Conservation (phyloP, 257 asterid genomes). For the Gentiana dahurica region DNA sequence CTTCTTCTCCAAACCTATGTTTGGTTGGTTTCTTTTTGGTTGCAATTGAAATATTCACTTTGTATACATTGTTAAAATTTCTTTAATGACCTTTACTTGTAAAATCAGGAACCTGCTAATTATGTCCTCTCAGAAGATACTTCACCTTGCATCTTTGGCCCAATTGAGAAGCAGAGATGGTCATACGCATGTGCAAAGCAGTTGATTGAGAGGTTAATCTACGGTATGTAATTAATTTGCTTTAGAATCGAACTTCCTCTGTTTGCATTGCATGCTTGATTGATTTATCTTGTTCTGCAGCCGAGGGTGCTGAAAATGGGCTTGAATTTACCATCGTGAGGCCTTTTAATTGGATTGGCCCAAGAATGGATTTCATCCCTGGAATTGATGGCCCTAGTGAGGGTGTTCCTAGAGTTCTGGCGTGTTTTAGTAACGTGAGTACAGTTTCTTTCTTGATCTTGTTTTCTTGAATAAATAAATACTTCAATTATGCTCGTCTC, state of each 20-base stretch:
- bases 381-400: slow-evolving; percentile 98
- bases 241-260: slow-evolving; percentile 10
- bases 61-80: slow-evolving; percentile 3
- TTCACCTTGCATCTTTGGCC: slow-evolving; percentile 93
- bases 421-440: slow-evolving; percentile 89
- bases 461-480: neutral
- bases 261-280: slow-evolving; percentile 7
- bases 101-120: slow-evolving; percentile 69
- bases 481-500: slow-evolving; percentile 10
- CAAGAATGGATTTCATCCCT: slow-evolving; percentile 96
- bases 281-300: slow-evolving; percentile 30
- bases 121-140: slow-evolving; percentile 68
- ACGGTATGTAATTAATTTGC: slow-evolving; percentile 44
- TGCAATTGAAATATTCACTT: neutral
- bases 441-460: slow-evolving; percentile 10
- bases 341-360: slow-evolving; percentile 99
- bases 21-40: no score
- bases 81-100: slow-evolving; percentile 16
- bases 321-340: slow-evolving; percentile 90
- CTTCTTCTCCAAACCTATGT: no score
- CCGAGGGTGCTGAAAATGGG: slow-evolving; percentile 99
- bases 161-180: slow-evolving; percentile 98
- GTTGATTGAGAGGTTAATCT: slow-evolving; percentile 84
- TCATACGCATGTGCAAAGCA: slow-evolving; percentile 97
- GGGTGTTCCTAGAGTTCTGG: slow-evolving; percentile 95